Evolutionary conservation across 805 yeast genomes (phyloP).

Genomic region (Starmerella sp.): DNA sequence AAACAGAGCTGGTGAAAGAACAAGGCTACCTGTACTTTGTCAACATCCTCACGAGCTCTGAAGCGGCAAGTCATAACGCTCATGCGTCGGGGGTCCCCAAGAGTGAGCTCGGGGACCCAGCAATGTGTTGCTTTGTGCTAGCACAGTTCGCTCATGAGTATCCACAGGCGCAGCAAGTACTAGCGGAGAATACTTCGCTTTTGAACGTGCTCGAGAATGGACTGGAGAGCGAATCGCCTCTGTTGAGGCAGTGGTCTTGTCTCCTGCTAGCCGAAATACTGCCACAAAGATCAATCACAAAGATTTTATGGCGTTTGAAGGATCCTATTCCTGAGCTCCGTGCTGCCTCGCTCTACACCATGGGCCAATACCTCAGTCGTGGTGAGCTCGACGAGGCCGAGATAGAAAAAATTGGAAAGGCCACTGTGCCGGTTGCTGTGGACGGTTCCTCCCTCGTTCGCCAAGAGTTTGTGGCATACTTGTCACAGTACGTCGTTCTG

Average conservation of each 20-base stretch:
- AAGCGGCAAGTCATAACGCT: background rate
- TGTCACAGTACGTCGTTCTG: conserved; percentile 60
- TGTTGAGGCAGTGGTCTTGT: conserved; percentile 86
- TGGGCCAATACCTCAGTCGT: conserved; percentile 46
- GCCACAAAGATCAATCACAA: conserved; percentile 25
- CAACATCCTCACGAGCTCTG: conserved; percentile 42
- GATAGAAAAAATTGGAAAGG: conserved; percentile 40
- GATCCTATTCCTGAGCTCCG: conserved; percentile 96
- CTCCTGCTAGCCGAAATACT: conserved; percentile 28
- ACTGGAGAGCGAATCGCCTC: conserved; percentile 66
- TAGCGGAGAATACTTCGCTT: conserved; percentile 57
- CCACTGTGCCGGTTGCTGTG: conserved; percentile 53
- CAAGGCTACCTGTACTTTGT: conserved; percentile 82
- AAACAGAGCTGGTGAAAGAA: conserved; percentile 83
- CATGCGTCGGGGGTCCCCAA: background rate
- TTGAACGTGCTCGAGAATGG: conserved; percentile 48
- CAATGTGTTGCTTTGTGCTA: conserved; percentile 87
- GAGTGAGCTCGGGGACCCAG: conserved; percentile 39
- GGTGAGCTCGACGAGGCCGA: conserved; percentile 32
- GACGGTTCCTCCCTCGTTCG: conserved; percentile 89
- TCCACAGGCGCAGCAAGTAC: conserved; percentile 65
- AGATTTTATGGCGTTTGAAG: conserved; percentile 45
- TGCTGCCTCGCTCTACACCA: conserved; percentile 65
- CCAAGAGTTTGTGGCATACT: conserved; percentile 67
- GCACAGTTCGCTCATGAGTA: conserved; percentile 75